Evolutionary conservation across 768 basidiomycete species (phyloP).

Genomic region (Phallus indusiatus): DNA sequence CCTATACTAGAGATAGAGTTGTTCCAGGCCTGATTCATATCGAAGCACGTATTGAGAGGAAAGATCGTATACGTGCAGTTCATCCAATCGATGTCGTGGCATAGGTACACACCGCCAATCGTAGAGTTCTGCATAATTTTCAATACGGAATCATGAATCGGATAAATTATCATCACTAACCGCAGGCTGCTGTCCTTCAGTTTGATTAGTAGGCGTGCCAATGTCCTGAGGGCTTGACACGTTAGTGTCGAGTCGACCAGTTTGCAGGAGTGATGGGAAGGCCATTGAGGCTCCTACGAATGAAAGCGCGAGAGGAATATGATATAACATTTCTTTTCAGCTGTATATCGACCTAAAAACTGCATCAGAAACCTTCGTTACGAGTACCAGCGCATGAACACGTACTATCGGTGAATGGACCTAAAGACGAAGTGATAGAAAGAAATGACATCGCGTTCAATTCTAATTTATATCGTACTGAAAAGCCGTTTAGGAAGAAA

Average conservation of each 20-base stretch:
- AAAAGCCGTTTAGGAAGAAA: no score
- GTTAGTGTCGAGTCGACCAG: not conserved
- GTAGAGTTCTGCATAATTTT: not conserved
- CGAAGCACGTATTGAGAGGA: conserved; percentile 5
- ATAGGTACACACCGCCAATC: conserved; percentile 3
- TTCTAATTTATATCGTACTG: no score
- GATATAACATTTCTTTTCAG: not conserved
- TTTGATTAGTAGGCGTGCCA: not conserved
- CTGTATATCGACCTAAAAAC: no score
- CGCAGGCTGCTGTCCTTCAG: not conserved
- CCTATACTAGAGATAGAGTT: conserved; percentile 7
- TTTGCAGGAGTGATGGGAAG: not conserved
- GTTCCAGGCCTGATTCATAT: not conserved
- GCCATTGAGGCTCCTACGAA: not conserved
- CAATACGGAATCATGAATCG: not conserved
- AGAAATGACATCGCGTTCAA: no score
- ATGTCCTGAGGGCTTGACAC: not conserved
- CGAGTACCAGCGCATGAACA: no score
- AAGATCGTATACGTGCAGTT: conserved; percentile 3
- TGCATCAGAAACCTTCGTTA: no score
- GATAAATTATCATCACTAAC: not conserved
- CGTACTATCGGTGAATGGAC: no score
- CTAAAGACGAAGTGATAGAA: no score
- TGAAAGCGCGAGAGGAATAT: not conserved
- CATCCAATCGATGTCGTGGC: conserved; percentile 4